Conservation (phyloP, 352 stramenopile species). For the Phytophthora aleatoria region DNA sequence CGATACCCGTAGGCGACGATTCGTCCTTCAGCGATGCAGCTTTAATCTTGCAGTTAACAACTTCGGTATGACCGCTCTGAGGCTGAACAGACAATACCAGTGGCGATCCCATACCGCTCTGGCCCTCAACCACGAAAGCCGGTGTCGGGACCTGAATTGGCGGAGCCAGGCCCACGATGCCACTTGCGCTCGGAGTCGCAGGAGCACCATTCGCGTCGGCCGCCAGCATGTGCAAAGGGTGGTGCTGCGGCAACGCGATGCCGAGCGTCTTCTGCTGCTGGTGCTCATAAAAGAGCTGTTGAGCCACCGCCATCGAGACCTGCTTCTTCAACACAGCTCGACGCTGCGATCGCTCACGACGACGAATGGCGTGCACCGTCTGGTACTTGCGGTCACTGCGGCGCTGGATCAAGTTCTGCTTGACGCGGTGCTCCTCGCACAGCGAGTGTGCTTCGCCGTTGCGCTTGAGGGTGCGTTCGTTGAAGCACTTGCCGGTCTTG, state of each 20-base stretch:
- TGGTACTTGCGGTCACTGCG: conserved; percentile 86
- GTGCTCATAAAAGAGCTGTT: conserved; percentile 83
- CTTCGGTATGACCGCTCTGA: background rate
- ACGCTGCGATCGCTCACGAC: conserved; percentile 77
- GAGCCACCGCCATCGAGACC: conserved; percentile 76
- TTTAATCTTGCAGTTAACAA: background rate
- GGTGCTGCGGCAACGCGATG: conserved; percentile 36
- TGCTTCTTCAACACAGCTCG: conserved; percentile 84
- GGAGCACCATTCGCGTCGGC: conserved; percentile 5
- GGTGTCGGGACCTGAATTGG: conserved; percentile 51
- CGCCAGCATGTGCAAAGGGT: conserved; percentile 38
- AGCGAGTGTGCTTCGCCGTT: conserved; percentile 83
- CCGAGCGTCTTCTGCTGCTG: conserved; percentile 76
- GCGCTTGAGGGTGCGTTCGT: conserved; percentile 85
- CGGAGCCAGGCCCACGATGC: conserved; percentile 34
- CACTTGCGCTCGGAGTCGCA: background rate
- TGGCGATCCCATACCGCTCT: conserved; percentile 17
- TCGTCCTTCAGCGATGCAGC: conserved; percentile 18
- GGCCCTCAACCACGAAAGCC: conserved; percentile 9
- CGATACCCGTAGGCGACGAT: conserved; percentile 58
- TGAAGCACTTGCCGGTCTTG: conserved; percentile 90
- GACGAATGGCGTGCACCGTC: conserved; percentile 81
- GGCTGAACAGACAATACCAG: conserved; percentile 28
- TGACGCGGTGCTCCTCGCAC: conserved; percentile 85
- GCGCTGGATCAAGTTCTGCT: conserved; percentile 88